These are phyloP conservation scores for Schizonepeta tenuifolia DNA, from an alignment of 257 asterid genomes.

Conservation along the genomic window DNA sequence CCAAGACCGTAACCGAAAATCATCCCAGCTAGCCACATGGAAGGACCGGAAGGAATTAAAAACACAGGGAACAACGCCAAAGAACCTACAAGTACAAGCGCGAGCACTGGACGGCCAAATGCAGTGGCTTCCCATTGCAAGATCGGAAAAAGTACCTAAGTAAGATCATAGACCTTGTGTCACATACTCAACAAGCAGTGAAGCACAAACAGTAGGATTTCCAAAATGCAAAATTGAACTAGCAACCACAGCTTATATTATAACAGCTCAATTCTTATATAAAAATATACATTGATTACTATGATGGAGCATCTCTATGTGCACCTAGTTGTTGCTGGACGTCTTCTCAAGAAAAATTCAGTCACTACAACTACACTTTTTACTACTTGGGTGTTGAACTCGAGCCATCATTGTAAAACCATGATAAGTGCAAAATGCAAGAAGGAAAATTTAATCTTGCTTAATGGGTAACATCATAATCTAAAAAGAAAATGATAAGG, in stretches of 20 bases:
- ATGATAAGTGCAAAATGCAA: neutral
- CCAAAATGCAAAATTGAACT: neutral
- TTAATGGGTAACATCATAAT: neutral
- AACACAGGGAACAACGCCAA: conserved; percentile 73
- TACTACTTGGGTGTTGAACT: neutral
- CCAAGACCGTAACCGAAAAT: conserved; percentile 86
- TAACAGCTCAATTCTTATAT: conserved; percentile 3
- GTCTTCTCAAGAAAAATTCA: neutral
- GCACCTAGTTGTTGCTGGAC: neutral
- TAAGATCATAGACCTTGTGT: conserved; percentile 33
- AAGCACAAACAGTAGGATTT: neutral
- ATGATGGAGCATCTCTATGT: neutral
- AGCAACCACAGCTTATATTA: neutral
- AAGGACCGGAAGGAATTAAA: conserved; percentile 78
- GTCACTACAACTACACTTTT: neutral
- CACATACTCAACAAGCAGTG: conserved; percentile 2
- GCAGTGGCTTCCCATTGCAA: conserved; percentile 82
- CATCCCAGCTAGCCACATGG: conserved; percentile 97
- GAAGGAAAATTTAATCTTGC: neutral
- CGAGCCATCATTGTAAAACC: neutral
- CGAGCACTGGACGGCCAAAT: conserved; percentile 75
- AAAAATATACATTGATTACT: neutral
- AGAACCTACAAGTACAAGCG: conserved; percentile 74
- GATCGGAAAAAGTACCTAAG: conserved; percentile 64
- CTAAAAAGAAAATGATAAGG: neutral